Evolutionary conservation across 371 early-diverging fungal genomes (phyloP), one percentile per base, ranked within the genome.

Genomic region (Cokeromyces recurvatus): DNA sequence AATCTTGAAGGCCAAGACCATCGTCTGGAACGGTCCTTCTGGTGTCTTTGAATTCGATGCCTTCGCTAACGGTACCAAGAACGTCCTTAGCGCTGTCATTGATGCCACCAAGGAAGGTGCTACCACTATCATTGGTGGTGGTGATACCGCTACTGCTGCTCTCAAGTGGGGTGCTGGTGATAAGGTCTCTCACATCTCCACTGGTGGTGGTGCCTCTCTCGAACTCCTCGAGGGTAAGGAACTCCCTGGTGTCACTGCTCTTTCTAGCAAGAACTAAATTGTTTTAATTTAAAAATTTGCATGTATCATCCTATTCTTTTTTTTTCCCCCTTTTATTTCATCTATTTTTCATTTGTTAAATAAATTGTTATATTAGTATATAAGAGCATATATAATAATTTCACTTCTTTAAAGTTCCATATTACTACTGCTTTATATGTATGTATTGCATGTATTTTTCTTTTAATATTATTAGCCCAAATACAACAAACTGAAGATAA

Each of bases 11-110:
- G 70, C 95, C 64, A 93, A 93, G 82, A 92, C 94, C 38, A 91
- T 98, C 56, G 87, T 99, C 51, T 99, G 99, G 99, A 98, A 99
- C 79, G 99, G 95, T 14, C 98, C 98, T 34, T 82, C 90, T 48
- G 99, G 99, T 64, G 97, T 97, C 44, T 98, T 97, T 73, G 99
- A 99, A 81, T 93, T 93, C 55, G 89, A 85, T 29, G 88, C 89
- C 62, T 98, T 95, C 62, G 89, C 91, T 25, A 63, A 54, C 11
- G 98, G 99, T 48, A 98, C 98, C 58, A 88, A 86, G 69, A 55
- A 77, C 19, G 76, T 89, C 35, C 74, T 96, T 57, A 86, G 91
- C 42, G 94, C 93, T 32, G 88, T 91, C 46, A 84, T 91, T 41
- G 75, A 81, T 49, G 92, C 93, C 35, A 92, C 95, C 47, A 66